phyloP scores from a whole-genome alignment of 352 stramenopile genomes.

The Pythium monospermum region DNA sequence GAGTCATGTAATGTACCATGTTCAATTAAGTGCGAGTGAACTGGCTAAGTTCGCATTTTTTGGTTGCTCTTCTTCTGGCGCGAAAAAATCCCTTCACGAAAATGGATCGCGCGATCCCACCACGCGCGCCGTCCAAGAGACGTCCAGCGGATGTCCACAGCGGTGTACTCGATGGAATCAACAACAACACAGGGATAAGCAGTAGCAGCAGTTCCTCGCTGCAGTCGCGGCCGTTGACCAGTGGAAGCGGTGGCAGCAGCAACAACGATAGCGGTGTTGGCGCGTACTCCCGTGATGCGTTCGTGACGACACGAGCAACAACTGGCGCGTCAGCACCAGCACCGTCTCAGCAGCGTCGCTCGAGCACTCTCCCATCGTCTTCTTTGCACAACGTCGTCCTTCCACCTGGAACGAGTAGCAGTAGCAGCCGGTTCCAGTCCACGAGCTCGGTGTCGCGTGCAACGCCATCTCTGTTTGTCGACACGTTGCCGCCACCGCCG shows the following conservation, averaged over 20 bases:
- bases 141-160: slow-evolving; percentile 12
- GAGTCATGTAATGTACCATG: too few species aligned
- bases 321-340: neutral
- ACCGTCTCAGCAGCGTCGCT: slow-evolving; percentile 1
- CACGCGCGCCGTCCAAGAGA: slow-evolving; percentile 26
- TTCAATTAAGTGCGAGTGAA: slow-evolving; percentile 12
- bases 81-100: slow-evolving; percentile 3
- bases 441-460: neutral
- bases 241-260: neutral
- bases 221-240: neutral
- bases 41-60: too few species aligned
- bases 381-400: slow-evolving; percentile 24
- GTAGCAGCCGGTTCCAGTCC: neutral
- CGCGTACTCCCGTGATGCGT: too few species aligned
- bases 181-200: neutral
- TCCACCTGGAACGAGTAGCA: slow-evolving; percentile 2
- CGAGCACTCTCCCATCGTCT: slow-evolving; percentile 11
- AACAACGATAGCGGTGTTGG: too few species aligned
- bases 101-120: slow-evolving; percentile 21
- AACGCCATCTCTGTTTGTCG: slow-evolving; percentile 4
- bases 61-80: too few species aligned
- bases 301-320: neutral
- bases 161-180: slow-evolving; percentile 1
- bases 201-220: neutral
- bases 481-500: slow-evolving; percentile 19